Evolutionary conservation across 2,329 filamentous ascomycete genomes (phyloP), one percentile per base, ranked within the genome.

Genomic region (Clonostachys chloroleuca): DNA sequence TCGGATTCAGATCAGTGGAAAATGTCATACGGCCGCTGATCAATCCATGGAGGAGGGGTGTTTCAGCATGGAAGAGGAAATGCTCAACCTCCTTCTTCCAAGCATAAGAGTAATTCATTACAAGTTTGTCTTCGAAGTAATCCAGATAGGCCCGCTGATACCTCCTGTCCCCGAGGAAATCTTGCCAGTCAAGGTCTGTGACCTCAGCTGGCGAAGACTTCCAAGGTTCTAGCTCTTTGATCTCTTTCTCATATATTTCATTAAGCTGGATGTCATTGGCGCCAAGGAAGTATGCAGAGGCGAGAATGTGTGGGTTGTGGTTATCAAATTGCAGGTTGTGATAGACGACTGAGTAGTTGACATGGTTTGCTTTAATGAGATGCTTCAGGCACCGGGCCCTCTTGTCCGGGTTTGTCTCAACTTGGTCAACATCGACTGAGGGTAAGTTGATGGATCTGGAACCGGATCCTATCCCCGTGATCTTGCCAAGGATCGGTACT

Each of bases 71-170:
- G 53, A 92, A 88, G 42, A 99, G 67, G 61, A 87, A 97, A 51
- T 92, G 80, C 4, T 82, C 71, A 9, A 95, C 72, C 4, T 95
- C 81, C 46, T 76, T 73, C 60, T 86, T 88, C 89, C 94, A 96
- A 60, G 96, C 81, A 62, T 96, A 97, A 35, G 82, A 75, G 57
- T 84, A 80, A 30, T 73, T 70, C 64, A 80, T 70, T 4, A 89
- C 91, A 33, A 97, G 73, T 58, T 90, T 83, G 63, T 99, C 94
- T 64, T 99, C 94, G 61, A 95, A 97, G 63, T 94, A 97, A 63
- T 99, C 92, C 47, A 99, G 75, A 60, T 86, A 99, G 1, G 91
- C 92, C 50, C 92, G 81, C 66, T 99, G 90, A 60, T 95, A 96
- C 52, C 74, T 81, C 57, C 78, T 78, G 62, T 90, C 82, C 18